Evolutionary conservation across 306 rosid species (phyloP), one percentile per base, ranked within the genome.

Genomic region (Dalbergia cultrata): DNA sequence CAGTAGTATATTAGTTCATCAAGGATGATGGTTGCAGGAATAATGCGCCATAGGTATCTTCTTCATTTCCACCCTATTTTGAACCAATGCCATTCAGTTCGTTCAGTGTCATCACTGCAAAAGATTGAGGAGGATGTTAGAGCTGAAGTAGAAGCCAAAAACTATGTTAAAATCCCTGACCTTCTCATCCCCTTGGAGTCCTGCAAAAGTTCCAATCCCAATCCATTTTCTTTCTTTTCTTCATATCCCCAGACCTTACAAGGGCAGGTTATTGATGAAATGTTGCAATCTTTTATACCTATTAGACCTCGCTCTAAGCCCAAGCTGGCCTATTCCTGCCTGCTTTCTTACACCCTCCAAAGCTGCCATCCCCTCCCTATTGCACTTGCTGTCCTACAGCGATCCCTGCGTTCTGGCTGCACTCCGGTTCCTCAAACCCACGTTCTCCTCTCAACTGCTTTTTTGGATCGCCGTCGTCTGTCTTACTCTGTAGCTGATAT

Each of bases 171-270:
- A 81, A 90, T 92, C 73, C 92, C 97, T 3, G 91, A 92, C 49
- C 70, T 89, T 60, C 77, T 94, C 77, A 64, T 57, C 65, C 81
- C 87, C 37, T 80, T 9, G 10, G 89, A 79, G 76, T 73, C 88
- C 35, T 70, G 85, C 84, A 86, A 77, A 79, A 87, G 67, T 76
- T 89, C 89, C 18, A 95, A 88, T 83, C 95, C 95, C 74, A 95
- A 88, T 85, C 97, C 97, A 74, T 91, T 94, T 68, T 86, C 90
- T 4, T 89, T 89, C 83, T 87, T 92, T 62, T 89, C 94, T 21
- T 80, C 84, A 64, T 84, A 84, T 83, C 83, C 97, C 34, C 79
- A 22, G 43, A 85, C 52, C 76, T 4, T 68, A 67, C 90, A 88
- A 79, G 80, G 80, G 10, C 87, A 86, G 67, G 76, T 87, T 33